Evolutionary conservation across 1,284 basidiomycete species (phyloP).

Genomic region (Schizopora paradoxa): DNA sequence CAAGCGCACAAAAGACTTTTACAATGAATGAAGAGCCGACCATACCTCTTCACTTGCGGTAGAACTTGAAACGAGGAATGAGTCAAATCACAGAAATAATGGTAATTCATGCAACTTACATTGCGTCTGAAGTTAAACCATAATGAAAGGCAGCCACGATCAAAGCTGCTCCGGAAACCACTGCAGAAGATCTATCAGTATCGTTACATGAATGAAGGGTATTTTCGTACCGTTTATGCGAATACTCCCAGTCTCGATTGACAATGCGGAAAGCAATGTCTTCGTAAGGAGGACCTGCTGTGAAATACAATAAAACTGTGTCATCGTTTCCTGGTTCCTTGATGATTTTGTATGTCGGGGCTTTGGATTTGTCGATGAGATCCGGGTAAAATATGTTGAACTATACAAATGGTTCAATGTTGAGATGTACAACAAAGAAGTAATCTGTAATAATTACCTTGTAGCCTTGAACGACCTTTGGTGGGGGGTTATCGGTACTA

Average conservation of each 20-base stretch:
- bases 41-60: conserved; percentile 45
- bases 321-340: conserved; percentile 92
- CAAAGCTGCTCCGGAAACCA: conserved; percentile 81
- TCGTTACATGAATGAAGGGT: not conserved
- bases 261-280: conserved; percentile 99
- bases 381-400: conserved; percentile 96
- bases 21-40: not conserved
- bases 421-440: conserved; percentile 19
- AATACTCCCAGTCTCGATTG: conserved; percentile 97
- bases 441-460: conserved; percentile 51
- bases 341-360: conserved; percentile 92
- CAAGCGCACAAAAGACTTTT: too few species aligned
- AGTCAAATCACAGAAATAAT: conserved; percentile 19
- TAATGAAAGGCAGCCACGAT: conserved; percentile 77
- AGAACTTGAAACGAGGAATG: conserved; percentile 47
- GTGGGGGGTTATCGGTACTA: conserved; percentile 92
- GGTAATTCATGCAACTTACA: conserved; percentile 42
- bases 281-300: conserved; percentile 96
- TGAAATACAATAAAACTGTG: conserved; percentile 90
- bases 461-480: conserved; percentile 98
- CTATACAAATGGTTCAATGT: conserved; percentile 32
- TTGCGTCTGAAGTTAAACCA: conserved; percentile 89
- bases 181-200: conserved; percentile 33
- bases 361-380: conserved; percentile 93
- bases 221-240: conserved; percentile 75